Evolutionary conservation across 805 yeast species (phyloP).

Genomic region (Saccharomycopsis schoenii): DNA sequence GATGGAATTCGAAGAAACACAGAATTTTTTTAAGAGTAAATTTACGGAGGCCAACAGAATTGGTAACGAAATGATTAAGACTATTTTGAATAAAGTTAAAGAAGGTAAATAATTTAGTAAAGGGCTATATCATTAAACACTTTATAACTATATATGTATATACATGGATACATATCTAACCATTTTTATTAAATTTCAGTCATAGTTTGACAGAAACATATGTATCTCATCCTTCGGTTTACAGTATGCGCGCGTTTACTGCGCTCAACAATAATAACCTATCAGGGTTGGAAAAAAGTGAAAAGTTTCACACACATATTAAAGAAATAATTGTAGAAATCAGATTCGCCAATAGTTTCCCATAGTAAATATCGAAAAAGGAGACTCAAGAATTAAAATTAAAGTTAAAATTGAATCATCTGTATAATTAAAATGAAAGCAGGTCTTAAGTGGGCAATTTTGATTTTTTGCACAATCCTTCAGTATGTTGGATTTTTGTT

Average conservation of each 20-base stretch:
- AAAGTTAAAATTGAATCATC: neutral
- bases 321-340: neutral
- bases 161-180: no score
- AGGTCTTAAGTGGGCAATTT: slow-evolving; percentile 2
- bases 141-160: no score
- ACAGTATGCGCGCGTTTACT: neutral
- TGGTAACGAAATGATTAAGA: slow-evolving; percentile 91
- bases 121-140: neutral
- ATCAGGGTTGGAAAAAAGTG: neutral
- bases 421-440: slow-evolving; percentile 4
- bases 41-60: slow-evolving; percentile 77
- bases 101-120: slow-evolving; percentile 4
- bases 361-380: neutral
- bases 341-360: neutral
- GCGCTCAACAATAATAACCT: neutral
- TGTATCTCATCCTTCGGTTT: neutral
- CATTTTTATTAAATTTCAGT: no score
- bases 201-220: no score
- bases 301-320: neutral
- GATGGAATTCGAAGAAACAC: slow-evolving; percentile 66
- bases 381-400: neutral
- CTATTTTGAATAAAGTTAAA: slow-evolving; percentile 36
- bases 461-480: slow-evolving; percentile 9
- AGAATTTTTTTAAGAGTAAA: slow-evolving; percentile 76
- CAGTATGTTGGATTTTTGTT: slow-evolving; percentile 48